phyloP scores from a whole-genome alignment of 352 stramenopile species.

The Heterotrichella gracilis region DNA sequence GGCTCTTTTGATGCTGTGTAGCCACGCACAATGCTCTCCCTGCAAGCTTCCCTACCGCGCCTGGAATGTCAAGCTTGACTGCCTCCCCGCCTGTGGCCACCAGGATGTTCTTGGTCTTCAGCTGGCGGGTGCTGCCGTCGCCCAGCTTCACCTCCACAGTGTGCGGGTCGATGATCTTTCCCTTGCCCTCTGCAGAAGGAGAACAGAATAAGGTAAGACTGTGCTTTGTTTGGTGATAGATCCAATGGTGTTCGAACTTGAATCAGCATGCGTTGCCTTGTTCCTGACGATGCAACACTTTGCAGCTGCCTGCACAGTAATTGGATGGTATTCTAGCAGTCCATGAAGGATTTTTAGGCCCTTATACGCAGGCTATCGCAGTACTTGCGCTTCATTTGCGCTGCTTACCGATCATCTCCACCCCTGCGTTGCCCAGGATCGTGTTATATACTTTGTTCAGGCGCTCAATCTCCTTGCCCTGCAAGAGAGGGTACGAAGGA shows the following conservation, averaged over 20 bases:
- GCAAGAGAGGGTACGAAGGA: too few species aligned
- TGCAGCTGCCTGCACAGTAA: neutral
- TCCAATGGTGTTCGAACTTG: conserved; percentile 61
- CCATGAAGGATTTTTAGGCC: too few species aligned
- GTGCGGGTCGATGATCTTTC: conserved; percentile 39
- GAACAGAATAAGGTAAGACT: conserved; percentile 51
- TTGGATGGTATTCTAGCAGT: too few species aligned
- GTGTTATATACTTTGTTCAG: too few species aligned
- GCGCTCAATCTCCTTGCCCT: too few species aligned
- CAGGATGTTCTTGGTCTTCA: conserved; percentile 51
- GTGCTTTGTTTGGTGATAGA: conserved; percentile 61
- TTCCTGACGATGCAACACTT: conserved; percentile 54
- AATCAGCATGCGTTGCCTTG: conserved; percentile 57
- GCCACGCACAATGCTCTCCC: too few species aligned
- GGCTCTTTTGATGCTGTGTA: too few species aligned
- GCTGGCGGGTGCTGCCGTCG: conserved; percentile 19
- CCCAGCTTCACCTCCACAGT: conserved; percentile 36
- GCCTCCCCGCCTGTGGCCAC: conserved; percentile 63
- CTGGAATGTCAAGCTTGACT: conserved; percentile 34
- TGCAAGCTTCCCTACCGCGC: too few species aligned
- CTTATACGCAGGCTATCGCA: too few species aligned
- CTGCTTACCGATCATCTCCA: too few species aligned
- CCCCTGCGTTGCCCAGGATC: too few species aligned
- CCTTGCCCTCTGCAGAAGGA: conserved; percentile 47
- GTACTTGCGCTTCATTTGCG: too few species aligned